Evolutionary conservation across 345 rosid species (phyloP), one percentile per base, ranked within the genome.

Genomic region (Salix arbutifolia): DNA sequence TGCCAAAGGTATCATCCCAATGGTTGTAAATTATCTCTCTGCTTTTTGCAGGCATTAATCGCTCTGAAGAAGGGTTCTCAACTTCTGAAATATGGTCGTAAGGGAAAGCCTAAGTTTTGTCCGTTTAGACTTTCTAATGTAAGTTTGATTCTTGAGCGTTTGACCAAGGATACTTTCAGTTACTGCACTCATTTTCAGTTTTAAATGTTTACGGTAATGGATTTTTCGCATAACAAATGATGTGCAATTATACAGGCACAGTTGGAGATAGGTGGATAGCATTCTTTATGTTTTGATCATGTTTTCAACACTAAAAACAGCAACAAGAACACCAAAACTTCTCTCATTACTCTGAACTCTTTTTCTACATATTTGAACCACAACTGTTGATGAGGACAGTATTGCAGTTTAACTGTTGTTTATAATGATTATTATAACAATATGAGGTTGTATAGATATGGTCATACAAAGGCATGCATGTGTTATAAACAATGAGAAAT

Each of bases 11-110:
- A 6, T 23, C 40, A 28, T 61, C 40, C 61, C 71, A 21, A 14
- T 67, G 44, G 9, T 74, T 33, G 7, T 65, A 28, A 48, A 44
- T 52, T 6, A 25, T 74, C 21, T 69, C 38, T 42, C 46, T 64
- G 7, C 46, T 7, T 81, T 82, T 83, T 87, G 84, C 87, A 95
- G 99, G 94, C 93, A 76, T 80, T 93, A 72, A 89, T 90, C 83
- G 88, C 94, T 74, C 84, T 95, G 90, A 93, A 93, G 89, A 93
- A 89, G 86, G 99, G 99, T 79, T 86, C 94, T 84, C 97, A 90
- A 71, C 91, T 95, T 66, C 84, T 91, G 82, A 95, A 93, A 81
- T 91, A 90, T 89, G 97, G 96, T 86, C 96, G 93, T n/a, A 90
- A 95, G 83, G 99, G 97, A 84, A 95, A 89, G 86, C 99, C 97